Evolutionary conservation across 768 basidiomycete species (phyloP), one percentile per base, ranked within the genome.

Genomic region (Rhizopogon vulgaris): DNA sequence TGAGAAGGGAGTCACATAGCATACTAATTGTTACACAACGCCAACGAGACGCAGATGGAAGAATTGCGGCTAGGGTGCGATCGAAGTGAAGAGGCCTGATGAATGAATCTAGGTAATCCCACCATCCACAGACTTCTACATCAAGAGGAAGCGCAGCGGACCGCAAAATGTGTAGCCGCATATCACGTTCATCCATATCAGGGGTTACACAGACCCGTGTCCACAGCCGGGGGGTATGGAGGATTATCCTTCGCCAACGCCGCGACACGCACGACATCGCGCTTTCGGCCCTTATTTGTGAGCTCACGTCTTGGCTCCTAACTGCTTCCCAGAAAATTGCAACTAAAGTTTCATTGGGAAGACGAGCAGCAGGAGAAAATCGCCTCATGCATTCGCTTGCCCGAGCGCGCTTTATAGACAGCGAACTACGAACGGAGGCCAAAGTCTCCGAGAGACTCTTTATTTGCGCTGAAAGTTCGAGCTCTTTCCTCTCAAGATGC

Each of bases 241-340:
- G 51, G 14, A 60, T 60, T n/a, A 68, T 54, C 30, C 58, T 52
- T 53, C 69, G 62, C 66, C 68, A 70, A 34, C 65, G 58, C 38
- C 59, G 69, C 22, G 64, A 68, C 10, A 70, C 69, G 24, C 58
- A 58, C 42, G 68, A 61, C 14, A 70, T 57, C 41, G 48, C 51
- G 3, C 54, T 65, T 39, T 67, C 65, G 14, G 52, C 52, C 32
- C 60, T 58, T 38, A 48, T 53, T 27, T 53, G 62, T 4, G 40
- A 56, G 24, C 54, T 45, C 1, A 59, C 41, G 30, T 67, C 58
- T 34, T 69, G 63, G 27, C 56, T 60, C 0, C 41, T 53, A 12
- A 68, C 64, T 7, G 61, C 63, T 42, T 67, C 67, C 40, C 69
- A 63, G 12, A 67, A 67, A 24, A 67, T 63, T 8, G 56, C 53